Evolutionary conservation across 345 rosid species (phyloP), one percentile per base, ranked within the genome.

Genomic region (Turnera subulata): DNA sequence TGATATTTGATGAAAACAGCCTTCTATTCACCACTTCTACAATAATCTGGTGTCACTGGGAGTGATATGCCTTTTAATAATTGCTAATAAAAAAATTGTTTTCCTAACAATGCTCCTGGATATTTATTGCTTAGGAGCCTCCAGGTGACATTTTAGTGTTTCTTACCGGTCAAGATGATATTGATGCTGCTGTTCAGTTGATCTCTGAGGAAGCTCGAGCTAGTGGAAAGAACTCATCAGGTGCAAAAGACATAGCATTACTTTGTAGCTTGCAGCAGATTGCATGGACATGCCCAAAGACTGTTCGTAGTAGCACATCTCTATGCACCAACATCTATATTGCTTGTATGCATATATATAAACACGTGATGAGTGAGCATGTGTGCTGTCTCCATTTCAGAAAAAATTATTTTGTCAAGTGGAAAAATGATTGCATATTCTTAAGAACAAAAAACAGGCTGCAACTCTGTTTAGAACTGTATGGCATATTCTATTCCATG

Each of bases 131-230:
- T 58, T 61, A 89, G 98, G 97, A 93, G 72, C 88, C 99, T 20
- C 59, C 77, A 6, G 99, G 97, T 61, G 97, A 89, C 76, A 76
- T 89, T 76, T 76, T 93, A 70, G 89, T 86, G 49, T 93, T 92
- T 70, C 94, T 89, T 20, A 93, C 99, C 19, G 99, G 99, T 75
- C 94, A 93, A 75, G 99, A 93, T 67, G 99, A 89, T 69, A 93
- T 93, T 52, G 91, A 86, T 58, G 74, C 84, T 58, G 83, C 94
- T 56, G 73, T 76, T 55, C 77, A 68, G 75, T 51, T 86, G 69
- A 84, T 93, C 33, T 71, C 77, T 39, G 97, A 93, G 58, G 95
- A 86, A 80, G 70, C 84, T 72, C 91, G 70, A 62, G 69, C 67
- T 65, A 70, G 49, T 57, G 73, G 78, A 69, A 84, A 82, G 69